Conservation (phyloP, 345 rosid species). For the Clarkia xantiana region DNA sequence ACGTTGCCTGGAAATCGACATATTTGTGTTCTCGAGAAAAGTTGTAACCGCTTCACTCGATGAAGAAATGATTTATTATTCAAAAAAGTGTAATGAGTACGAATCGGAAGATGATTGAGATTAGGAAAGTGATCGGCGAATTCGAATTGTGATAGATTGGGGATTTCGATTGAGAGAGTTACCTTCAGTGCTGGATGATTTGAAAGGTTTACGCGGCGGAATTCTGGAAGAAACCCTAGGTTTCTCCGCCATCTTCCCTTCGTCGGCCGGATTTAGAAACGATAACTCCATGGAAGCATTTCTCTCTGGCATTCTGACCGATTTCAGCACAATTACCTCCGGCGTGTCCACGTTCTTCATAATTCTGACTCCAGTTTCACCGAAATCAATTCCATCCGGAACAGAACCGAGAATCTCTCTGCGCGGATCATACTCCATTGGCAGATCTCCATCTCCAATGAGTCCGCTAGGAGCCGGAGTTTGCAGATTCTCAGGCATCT, state of each 20-base stretch:
- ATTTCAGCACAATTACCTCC: constrained; percentile 2
- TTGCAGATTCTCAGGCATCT: too few species aligned
- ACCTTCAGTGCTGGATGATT: constrained; percentile 40
- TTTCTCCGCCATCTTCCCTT: constrained; percentile 24
- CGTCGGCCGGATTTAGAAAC: constrained; percentile 4
- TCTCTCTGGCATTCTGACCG: constrained; percentile 13
- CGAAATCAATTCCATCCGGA: background rate
- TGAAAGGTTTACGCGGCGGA: constrained; percentile 28
- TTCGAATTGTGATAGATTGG: background rate
- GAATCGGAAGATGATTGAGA: too few species aligned
- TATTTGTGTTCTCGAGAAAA: background rate
- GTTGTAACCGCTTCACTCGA: background rate
- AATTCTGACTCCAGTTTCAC: background rate
- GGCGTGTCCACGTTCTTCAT: constrained; percentile 1
- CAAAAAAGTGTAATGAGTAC: too few species aligned
- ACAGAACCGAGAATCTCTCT: background rate
- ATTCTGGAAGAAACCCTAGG: constrained; percentile 42
- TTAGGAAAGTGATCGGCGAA: too few species aligned
- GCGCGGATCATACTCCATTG: background rate
- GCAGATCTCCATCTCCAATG: background rate
- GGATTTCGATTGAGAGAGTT: background rate
- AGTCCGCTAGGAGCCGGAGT: background rate
- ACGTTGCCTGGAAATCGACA: too few species aligned
- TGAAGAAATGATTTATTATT: too few species aligned
- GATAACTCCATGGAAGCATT: constrained; percentile 28